Percentiles rank a stretch among this genome's conserved stretches.
Evolutionary conservation across 306 rosid species (phyloP).

Genomic region (Glycyrrhiza uralensis): DNA sequence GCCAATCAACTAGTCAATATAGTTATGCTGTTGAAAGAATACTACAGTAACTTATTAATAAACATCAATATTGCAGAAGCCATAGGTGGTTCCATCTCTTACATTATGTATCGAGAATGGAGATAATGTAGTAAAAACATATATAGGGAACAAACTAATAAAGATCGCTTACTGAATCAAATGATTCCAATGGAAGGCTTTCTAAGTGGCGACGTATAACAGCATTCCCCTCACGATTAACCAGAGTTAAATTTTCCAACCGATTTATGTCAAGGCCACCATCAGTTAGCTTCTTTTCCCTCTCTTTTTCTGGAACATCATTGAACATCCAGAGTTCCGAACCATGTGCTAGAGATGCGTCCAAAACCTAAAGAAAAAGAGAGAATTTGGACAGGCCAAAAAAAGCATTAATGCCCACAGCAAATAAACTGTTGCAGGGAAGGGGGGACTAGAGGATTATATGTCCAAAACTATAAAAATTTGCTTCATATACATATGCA

Average conservation of each 20-base stretch:
- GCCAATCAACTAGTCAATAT: constrained; percentile 9
- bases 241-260: constrained; percentile 68
- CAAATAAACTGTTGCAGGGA: constrained; percentile 1
- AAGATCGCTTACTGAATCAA: constrained; percentile 73
- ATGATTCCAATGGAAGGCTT: constrained; percentile 87
- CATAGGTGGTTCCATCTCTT: background rate
- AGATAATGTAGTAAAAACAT: background rate
- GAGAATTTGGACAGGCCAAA: constrained; percentile 4
- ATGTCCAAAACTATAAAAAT: background rate
- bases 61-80: background rate
- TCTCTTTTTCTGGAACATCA: constrained; percentile 80
- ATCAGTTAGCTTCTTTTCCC: constrained; percentile 77
- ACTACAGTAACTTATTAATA: constrained; percentile 2
- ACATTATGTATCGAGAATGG: constrained; percentile 11
- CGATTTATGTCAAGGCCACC: constrained; percentile 82
- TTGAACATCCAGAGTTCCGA: constrained; percentile 98
- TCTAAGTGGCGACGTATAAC: constrained; percentile 88
- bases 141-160: constrained; percentile 8
- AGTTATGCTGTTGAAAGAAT: constrained; percentile 5
- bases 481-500: background rate
- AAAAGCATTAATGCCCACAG: background rate
- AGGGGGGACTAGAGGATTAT: background rate
- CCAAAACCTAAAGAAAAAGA: constrained; percentile 59
- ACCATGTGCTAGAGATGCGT: constrained; percentile 75
- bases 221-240: constrained; percentile 91